These are phyloP conservation scores for Pyrenula massariospora DNA, from an alignment of 495 filamentous ascomycete species.

Conservation along the genomic window DNA sequence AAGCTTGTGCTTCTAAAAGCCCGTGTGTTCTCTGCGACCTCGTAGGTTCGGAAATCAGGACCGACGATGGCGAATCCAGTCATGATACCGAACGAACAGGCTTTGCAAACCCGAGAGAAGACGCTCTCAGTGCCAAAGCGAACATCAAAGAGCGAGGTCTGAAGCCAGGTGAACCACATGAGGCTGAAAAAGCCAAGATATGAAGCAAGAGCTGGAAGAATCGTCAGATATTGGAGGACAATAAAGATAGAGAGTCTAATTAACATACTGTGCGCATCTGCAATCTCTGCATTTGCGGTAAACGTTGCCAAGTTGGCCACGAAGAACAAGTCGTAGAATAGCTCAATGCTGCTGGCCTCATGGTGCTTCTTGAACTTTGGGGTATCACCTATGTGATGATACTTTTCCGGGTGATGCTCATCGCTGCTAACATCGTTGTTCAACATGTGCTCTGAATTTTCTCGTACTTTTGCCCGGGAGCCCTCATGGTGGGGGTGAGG, in stretches of 20 bases:
- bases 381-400: not conserved
- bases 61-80: slow-evolving; percentile 53
- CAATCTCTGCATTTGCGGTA: slow-evolving; percentile 42
- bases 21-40: slow-evolving; percentile 29
- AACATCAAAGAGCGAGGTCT: slow-evolving; percentile 56
- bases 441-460: not conserved
- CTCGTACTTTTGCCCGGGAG: not conserved
- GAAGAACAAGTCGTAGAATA: slow-evolving; percentile 64
- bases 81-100: slow-evolving; percentile 50
- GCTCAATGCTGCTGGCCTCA: slow-evolving; percentile 43
- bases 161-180: slow-evolving; percentile 64
- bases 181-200: slow-evolving; percentile 56
- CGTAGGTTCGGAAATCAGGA: slow-evolving; percentile 36
- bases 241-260: not conserved
- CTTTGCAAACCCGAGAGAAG: slow-evolving; percentile 53
- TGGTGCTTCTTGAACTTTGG: slow-evolving; percentile 20
- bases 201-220: slow-evolving; percentile 22
- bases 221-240: not conserved
- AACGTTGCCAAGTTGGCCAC: slow-evolving; percentile 59
- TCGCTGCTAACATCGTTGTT: not conserved
- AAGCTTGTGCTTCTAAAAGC: slow-evolving; percentile 28
- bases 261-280: slow-evolving; percentile 25
- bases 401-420: not conserved
- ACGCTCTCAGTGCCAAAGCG: slow-evolving; percentile 58
- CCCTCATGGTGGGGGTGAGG: not conserved